Evolutionary conservation across 108 stramenopile genomes (phyloP).

Genomic region (Cyclotella kingstonii): DNA sequence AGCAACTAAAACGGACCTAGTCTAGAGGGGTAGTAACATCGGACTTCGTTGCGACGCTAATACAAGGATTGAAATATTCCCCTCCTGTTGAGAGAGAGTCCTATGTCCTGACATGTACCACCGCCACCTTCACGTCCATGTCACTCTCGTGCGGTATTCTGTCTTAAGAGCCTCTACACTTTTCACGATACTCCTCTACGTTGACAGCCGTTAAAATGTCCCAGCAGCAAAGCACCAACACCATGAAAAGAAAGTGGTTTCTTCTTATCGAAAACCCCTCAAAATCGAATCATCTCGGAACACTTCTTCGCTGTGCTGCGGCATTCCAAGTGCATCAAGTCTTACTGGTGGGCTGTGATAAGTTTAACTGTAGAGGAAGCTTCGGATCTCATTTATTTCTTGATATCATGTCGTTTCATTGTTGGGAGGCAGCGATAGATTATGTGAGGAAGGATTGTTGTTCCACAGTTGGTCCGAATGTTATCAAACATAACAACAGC

Average conservation of each 20-base stretch:
- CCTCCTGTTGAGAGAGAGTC: no score
- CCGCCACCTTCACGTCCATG: no score
- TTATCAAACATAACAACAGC: not conserved
- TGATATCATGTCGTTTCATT: conserved; percentile 64
- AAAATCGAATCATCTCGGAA: conserved; percentile 77
- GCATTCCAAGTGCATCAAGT: conserved; percentile 73
- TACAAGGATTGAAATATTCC: no score
- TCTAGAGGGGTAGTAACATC: no score
- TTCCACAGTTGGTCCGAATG: not conserved
- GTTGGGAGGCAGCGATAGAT: conserved; percentile 50
- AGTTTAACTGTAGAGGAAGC: conserved; percentile 61
- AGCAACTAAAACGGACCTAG: no score
- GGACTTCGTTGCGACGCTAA: no score
- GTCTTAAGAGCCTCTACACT: no score
- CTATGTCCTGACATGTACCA: no score
- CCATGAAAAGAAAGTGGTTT: conserved; percentile 41
- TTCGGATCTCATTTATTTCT: conserved; percentile 77
- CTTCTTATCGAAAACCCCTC: conserved; percentile 74
- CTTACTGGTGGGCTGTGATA: conserved; percentile 67
- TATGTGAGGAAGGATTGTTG: conserved; percentile 32
- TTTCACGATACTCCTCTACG: no score
- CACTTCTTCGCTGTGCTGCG: conserved; percentile 73
- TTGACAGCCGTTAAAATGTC: no score
- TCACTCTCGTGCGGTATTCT: no score
- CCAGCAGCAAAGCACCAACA: no score